A percentile compares a stretch with the other conserved stretches of the same genome.
Evolutionary conservation across 495 filamentous ascomycete genomes (phyloP).

Genomic region (Penicillium crystallinum): DNA sequence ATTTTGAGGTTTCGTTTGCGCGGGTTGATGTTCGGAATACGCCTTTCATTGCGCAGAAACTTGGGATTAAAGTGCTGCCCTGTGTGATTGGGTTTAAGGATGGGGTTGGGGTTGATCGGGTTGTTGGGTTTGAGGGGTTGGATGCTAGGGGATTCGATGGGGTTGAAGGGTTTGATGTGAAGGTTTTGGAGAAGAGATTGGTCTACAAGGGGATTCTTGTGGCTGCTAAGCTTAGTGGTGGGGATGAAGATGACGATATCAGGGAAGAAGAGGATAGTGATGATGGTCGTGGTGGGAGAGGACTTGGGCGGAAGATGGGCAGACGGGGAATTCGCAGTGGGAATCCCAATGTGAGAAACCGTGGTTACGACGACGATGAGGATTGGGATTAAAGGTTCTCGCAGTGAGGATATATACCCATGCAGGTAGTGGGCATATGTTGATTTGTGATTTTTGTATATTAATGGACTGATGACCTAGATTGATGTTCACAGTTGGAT

Average conservation of each 20-base stretch:
- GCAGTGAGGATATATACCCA: background rate
- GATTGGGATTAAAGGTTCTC: slow-evolving; percentile 57
- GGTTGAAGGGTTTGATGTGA: slow-evolving; percentile 55
- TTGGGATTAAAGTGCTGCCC: slow-evolving; percentile 65
- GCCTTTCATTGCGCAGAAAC: slow-evolving; percentile 65
- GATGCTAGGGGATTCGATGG: slow-evolving; percentile 51
- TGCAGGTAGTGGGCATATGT: background rate
- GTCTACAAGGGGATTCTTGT: slow-evolving; percentile 54
- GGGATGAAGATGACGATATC: slow-evolving; percentile 34
- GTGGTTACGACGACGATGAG: slow-evolving; percentile 50
- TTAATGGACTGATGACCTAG: slow-evolving; percentile 2
- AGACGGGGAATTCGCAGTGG: slow-evolving; percentile 50
- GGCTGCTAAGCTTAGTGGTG: slow-evolving; percentile 45
- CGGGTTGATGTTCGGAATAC: slow-evolving; percentile 67
- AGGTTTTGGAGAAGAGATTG: slow-evolving; percentile 59
- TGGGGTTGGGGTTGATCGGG: slow-evolving; percentile 59
- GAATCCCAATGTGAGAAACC: slow-evolving; percentile 14
- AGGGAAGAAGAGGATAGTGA: slow-evolving; percentile 31
- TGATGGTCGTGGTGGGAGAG: slow-evolving; percentile 13
- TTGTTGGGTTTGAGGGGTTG: slow-evolving; percentile 72
- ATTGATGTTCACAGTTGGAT: background rate
- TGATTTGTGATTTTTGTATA: background rate
- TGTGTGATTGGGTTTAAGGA: slow-evolving; percentile 72
- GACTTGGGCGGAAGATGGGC: slow-evolving; percentile 39
- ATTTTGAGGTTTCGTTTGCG: slow-evolving; percentile 66